phyloP scores from a whole-genome alignment of 805 yeast genomes.

The Schwanniomyces vanrijiae region DNA sequence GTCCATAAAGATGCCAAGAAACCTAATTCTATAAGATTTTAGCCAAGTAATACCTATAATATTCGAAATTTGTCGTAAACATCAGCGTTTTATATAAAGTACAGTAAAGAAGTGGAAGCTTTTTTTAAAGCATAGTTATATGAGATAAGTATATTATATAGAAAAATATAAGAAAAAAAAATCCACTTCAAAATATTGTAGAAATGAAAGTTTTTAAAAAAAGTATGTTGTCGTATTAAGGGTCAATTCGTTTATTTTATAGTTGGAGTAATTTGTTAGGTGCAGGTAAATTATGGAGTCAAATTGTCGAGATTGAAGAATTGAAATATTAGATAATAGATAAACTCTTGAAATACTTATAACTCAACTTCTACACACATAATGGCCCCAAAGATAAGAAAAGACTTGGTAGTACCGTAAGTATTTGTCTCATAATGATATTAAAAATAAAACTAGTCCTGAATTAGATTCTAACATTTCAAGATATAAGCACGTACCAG shows the following conservation, averaged over 20 bases:
- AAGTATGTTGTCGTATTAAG: no score
- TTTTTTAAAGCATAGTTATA: no score
- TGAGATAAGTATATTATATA: no score
- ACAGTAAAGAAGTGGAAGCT: no score
- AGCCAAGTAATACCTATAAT: no score
- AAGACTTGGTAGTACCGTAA: conserved; percentile 35
- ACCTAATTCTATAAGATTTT: no score
- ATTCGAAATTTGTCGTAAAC: no score
- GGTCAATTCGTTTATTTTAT: no score
- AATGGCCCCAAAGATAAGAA: conserved; percentile 29
- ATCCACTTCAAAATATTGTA: no score
- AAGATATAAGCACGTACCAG: conserved; percentile 49
- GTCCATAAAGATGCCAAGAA: not conserved
- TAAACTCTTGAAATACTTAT: not conserved
- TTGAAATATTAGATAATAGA: not conserved
- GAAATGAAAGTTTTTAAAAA: no score
- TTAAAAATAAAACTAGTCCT: conserved; percentile 8
- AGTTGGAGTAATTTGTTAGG: not conserved
- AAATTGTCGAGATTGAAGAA: not conserved
- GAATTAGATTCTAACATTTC: not conserved
- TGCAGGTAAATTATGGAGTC: not conserved
- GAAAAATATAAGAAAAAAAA: no score
- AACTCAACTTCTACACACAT: not conserved
- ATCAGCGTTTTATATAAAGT: no score
- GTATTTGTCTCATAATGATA: conserved; percentile 9